Percentiles rank a stretch among this genome's conserved stretches.
phyloP scores from a whole-genome alignment of 345 rosid genomes.

The Dimocarpus longan region DNA sequence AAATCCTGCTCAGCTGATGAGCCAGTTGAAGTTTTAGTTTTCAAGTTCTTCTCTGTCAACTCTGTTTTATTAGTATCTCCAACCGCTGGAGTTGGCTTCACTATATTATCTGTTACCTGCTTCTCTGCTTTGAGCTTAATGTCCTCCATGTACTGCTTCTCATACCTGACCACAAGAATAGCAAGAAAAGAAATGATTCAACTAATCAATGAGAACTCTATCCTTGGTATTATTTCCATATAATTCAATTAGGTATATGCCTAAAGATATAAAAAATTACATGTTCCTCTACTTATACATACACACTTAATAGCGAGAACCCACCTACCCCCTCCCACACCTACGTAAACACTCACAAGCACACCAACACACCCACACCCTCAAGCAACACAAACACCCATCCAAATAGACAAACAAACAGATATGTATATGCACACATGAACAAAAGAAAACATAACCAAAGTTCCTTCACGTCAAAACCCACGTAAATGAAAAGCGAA shows the following conservation, averaged over 20 bases:
- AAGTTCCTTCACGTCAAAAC: not conserved
- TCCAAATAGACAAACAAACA: not conserved
- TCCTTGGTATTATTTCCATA: not conserved
- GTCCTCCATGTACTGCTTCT: constrained; percentile 77
- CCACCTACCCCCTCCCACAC: not conserved
- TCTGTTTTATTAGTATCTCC: constrained; percentile 40
- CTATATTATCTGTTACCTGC: constrained; percentile 46
- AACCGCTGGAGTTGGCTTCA: constrained; percentile 43
- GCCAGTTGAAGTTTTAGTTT: constrained; percentile 53
- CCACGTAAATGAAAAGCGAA: not conserved
- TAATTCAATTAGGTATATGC: not conserved
- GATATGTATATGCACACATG: not conserved
- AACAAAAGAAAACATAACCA: not conserved
- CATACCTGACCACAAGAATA: constrained; percentile 44
- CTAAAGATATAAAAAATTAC: not conserved
- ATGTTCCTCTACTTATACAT: not conserved
- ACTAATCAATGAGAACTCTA: not conserved
- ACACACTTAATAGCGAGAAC: not conserved
- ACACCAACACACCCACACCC: not conserved
- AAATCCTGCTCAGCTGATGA: constrained; percentile 77
- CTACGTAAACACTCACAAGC: not conserved
- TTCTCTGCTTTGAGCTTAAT: constrained; percentile 64
- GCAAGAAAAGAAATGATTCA: constrained; percentile 2
- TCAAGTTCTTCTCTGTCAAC: constrained; percentile 40
- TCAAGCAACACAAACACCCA: not conserved